Evolutionary conservation across 2,329 filamentous ascomycete species (phyloP).

Genomic region (Ophiocordyceps polyrhachis-furcata): DNA sequence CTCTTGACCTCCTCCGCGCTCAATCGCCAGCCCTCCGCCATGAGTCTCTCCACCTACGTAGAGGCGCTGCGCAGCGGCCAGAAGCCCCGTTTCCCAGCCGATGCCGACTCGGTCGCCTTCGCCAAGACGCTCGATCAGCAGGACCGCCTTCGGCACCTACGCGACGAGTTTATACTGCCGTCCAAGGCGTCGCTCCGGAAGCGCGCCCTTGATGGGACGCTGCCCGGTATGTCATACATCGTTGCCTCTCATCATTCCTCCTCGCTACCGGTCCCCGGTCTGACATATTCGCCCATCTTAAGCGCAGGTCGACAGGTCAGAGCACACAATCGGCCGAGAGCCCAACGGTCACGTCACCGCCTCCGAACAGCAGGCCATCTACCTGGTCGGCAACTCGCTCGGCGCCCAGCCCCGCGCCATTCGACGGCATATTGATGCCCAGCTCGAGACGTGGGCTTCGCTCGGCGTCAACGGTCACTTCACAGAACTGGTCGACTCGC

Average conservation of each 20-base stretch:
- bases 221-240: conserved; percentile 17
- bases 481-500: conserved; percentile 44
- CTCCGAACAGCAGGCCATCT: conserved; percentile 31
- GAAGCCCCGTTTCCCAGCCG: conserved; percentile 24
- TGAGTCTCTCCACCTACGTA: conserved; percentile 20
- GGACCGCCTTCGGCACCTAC: conserved; percentile 40
- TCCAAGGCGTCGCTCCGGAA: conserved; percentile 52
- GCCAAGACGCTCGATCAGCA: conserved; percentile 35
- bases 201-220: conserved; percentile 30
- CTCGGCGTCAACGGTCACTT: conserved; percentile 80
- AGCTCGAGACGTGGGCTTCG: conserved; percentile 67
- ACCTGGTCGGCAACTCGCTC: conserved; percentile 80
- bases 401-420: conserved; percentile 63
- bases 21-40: conserved; percentile 5
- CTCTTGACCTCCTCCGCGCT: conserved; percentile 8
- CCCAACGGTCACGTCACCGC: conserved; percentile 7
- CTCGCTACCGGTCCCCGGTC: not conserved
- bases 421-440: conserved; percentile 45
- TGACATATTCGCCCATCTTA: not conserved
- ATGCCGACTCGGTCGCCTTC: conserved; percentile 28
- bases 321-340: not conserved
- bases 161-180: conserved; percentile 60
- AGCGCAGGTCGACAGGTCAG: not conserved
- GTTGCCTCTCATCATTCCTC: too few relatives aligned
- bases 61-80: conserved; percentile 22